Conservation (phyloP, 257 asterid species). For the Oldenlandia corymbosa region DNA sequence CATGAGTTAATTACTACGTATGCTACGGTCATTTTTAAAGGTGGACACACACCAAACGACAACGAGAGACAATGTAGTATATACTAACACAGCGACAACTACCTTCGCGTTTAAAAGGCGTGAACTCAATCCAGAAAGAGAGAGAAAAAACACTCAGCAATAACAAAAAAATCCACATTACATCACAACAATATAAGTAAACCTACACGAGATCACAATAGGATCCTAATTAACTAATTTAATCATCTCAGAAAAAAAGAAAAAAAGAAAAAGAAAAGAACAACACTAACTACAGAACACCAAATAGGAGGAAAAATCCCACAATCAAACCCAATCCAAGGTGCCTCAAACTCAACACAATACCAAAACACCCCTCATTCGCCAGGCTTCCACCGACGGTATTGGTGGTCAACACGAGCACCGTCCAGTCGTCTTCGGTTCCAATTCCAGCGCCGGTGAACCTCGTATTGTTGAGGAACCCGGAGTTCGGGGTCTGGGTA, state of each 20-base stretch:
- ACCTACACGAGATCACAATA: neutral
- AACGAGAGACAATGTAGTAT: too few relatives aligned
- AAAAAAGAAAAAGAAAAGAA: too few relatives aligned
- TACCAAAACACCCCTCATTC: constrained; percentile 6
- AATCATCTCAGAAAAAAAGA: too few relatives aligned
- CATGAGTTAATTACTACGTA: too few relatives aligned
- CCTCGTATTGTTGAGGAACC: constrained; percentile 46
- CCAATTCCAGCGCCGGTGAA: constrained; percentile 67
- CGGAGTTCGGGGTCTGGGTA: constrained; percentile 45
- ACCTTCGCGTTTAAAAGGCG: too few relatives aligned
- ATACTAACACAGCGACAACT: too few relatives aligned
- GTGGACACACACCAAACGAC: too few relatives aligned
- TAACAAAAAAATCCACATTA: too few relatives aligned
- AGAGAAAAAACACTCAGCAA: too few relatives aligned
- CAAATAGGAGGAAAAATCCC: constrained; percentile 16
- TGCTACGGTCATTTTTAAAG: too few relatives aligned
- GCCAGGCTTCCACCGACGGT: constrained; percentile 60
- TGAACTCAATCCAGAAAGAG: too few relatives aligned
- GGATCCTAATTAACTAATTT: too few relatives aligned
- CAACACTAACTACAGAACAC: neutral
- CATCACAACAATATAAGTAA: neutral
- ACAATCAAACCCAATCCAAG: constrained; percentile 10
- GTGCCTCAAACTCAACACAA: neutral
- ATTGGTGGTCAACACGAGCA: constrained; percentile 54
- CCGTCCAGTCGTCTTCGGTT: constrained; percentile 71